Conservation (phyloP, 2,329 filamentous ascomycete species). For the Nigrospora osmanthi region DNA sequence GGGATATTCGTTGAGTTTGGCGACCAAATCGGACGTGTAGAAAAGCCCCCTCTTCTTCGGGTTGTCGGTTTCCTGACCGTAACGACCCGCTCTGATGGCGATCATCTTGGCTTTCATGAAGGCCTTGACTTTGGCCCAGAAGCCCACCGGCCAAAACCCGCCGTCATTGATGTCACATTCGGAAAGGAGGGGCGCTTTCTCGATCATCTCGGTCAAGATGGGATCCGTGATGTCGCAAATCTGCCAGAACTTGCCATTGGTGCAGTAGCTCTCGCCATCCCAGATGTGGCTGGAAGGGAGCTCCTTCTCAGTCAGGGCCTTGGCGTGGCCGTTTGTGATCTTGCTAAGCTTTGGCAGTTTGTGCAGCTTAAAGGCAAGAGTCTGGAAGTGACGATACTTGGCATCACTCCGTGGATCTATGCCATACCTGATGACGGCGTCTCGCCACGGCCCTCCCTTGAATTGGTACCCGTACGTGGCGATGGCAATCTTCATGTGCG, state of each 20-base stretch:
- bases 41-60: constrained; percentile 26
- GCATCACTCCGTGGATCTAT: constrained; percentile 76
- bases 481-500: constrained; percentile 63
- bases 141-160: constrained; percentile 80
- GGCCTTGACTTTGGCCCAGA: constrained; percentile 74
- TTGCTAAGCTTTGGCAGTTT: constrained; percentile 35
- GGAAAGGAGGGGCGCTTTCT: constrained; percentile 49
- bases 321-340: constrained; percentile 33
- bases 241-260: constrained; percentile 89
- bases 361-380: constrained; percentile 71
- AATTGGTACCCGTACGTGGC: constrained; percentile 90
- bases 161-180: constrained; percentile 55
- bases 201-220: constrained; percentile 57
- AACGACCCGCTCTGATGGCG: constrained; percentile 50
- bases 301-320: constrained; percentile 26
- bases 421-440: constrained; percentile 78
- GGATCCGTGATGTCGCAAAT: constrained; percentile 87
- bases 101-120: constrained; percentile 85
- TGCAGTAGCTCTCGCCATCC: constrained; percentile 65
- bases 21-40: constrained; percentile 19
- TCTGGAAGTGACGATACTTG: constrained; percentile 77
- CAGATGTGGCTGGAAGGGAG: constrained; percentile 63
- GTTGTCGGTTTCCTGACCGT: constrained; percentile 35
- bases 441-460: constrained; percentile 84
- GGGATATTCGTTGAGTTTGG: constrained; percentile 14